phyloP scores from a whole-genome alignment of 805 yeast species.

The Wickerhamiella occidentalis region DNA sequence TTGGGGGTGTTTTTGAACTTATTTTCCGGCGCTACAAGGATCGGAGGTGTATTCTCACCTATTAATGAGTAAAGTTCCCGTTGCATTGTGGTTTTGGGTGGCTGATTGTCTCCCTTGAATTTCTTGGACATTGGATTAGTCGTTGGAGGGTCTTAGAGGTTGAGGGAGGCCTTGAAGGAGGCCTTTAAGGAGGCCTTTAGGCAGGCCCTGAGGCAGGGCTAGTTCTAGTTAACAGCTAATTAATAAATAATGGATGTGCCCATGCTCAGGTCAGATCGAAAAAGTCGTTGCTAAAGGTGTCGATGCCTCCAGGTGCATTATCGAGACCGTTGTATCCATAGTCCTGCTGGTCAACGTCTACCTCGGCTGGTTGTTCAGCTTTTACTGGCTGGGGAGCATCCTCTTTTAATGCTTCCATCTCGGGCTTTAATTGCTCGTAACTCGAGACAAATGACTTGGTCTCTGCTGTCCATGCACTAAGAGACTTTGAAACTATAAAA shows the following conservation, averaged over 20 bases:
- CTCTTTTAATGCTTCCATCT: neutral
- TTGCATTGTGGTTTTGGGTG: constrained; percentile 52
- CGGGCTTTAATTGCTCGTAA: constrained; percentile 4
- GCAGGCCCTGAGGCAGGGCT: no score
- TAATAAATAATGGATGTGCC: neutral
- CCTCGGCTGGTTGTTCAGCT: neutral
- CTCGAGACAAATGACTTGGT: neutral
- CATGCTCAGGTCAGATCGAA: constrained; percentile 5
- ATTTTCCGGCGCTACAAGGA: constrained; percentile 37
- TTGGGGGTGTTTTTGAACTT: constrained; percentile 56
- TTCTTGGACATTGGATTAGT: constrained; percentile 20
- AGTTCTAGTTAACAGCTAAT: no score
- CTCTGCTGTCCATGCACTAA: constrained; percentile 9
- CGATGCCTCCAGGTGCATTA: neutral
- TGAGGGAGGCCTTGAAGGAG: no score
- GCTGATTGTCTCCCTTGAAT: constrained; percentile 24
- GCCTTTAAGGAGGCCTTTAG: no score
- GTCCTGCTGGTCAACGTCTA: neutral
- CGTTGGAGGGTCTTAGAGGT: neutral
- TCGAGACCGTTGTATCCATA: neutral
- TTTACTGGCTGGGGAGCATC: neutral
- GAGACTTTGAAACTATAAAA: constrained; percentile 2
- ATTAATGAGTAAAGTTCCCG: constrained; percentile 78
- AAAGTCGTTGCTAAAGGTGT: constrained; percentile 5
- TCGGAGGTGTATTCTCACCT: constrained; percentile 89